Conservation (phyloP, 73 alveolate species). For the Paramecium tetraurelia region DNA sequence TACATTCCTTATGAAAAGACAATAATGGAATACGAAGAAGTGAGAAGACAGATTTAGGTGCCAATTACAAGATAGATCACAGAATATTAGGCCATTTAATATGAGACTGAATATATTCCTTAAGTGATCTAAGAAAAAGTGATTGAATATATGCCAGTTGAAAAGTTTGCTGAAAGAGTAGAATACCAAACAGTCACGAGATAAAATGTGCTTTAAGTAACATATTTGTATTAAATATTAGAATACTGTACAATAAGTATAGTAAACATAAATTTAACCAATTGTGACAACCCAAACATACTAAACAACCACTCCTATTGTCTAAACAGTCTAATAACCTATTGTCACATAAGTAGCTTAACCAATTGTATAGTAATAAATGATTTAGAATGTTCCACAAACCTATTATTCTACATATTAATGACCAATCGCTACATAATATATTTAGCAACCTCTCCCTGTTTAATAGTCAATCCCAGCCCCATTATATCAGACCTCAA, state of each 20-base stretch:
- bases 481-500: neutral
- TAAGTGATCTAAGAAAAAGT: slow-evolving; percentile 38
- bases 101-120: slow-evolving; percentile 42
- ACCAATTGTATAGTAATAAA: neutral
- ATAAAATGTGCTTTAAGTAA: neutral
- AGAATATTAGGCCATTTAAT: slow-evolving; percentile 55
- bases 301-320: neutral
- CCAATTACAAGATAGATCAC: slow-evolving; percentile 46
- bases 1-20: slow-evolving; percentile 49
- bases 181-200: neutral
- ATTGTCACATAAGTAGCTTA: neutral
- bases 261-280: neutral
- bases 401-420: neutral
- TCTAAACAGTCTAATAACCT: neutral
- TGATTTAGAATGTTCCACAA: neutral
- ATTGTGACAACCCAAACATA: neutral
- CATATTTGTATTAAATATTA: neutral
- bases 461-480: neutral
- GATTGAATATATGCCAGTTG: slow-evolving; percentile 50
- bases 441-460: neutral
- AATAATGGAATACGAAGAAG: slow-evolving; percentile 53
- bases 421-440: neutral
- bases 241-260: neutral
- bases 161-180: slow-evolving; percentile 48
- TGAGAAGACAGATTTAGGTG: slow-evolving; percentile 10